Conservation (phyloP, 2,329 filamentous ascomycete species). For the Metarhizium guizhouense region DNA sequence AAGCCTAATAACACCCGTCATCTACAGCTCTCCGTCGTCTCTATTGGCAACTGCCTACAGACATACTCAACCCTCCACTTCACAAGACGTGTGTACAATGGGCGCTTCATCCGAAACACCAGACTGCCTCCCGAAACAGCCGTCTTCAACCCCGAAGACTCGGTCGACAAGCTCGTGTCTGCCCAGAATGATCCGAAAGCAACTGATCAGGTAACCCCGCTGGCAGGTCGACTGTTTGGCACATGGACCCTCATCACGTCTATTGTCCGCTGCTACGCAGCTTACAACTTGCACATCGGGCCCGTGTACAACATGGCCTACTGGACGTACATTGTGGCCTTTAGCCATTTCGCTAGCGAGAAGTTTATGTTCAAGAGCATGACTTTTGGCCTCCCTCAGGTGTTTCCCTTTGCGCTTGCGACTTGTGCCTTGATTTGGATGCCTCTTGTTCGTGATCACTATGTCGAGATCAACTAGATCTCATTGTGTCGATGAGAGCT, state of each 20-base stretch:
- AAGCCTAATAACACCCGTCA: neutral
- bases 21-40: slow-evolving; percentile 67
- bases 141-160: slow-evolving; percentile 41
- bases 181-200: slow-evolving; percentile 36
- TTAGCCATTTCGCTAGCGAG: slow-evolving; percentile 72
- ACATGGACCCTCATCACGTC: slow-evolving; percentile 79
- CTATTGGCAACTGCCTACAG: slow-evolving; percentile 78
- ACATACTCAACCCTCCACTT: slow-evolving; percentile 72
- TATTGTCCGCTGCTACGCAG: slow-evolving; percentile 72
- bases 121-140: slow-evolving; percentile 30
- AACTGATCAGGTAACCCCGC: slow-evolving; percentile 58
- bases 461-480: slow-evolving; percentile 40
- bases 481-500: neutral
- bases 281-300: slow-evolving; percentile 67
- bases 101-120: slow-evolving; percentile 45
- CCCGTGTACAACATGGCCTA: slow-evolving; percentile 71
- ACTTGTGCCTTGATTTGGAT: slow-evolving; percentile 50
- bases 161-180: slow-evolving; percentile 40
- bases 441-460: slow-evolving; percentile 58
- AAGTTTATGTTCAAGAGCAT: slow-evolving; percentile 72
- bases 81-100: slow-evolving; percentile 80
- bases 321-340: slow-evolving; percentile 73
- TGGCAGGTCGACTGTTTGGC: slow-evolving; percentile 73
- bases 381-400: slow-evolving; percentile 48
- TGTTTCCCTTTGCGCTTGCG: slow-evolving; percentile 46